Base-by-base conservation (phyloP, 2,329 filamentous ascomycete species). In the Coniochaeta prunicola region DNA sequence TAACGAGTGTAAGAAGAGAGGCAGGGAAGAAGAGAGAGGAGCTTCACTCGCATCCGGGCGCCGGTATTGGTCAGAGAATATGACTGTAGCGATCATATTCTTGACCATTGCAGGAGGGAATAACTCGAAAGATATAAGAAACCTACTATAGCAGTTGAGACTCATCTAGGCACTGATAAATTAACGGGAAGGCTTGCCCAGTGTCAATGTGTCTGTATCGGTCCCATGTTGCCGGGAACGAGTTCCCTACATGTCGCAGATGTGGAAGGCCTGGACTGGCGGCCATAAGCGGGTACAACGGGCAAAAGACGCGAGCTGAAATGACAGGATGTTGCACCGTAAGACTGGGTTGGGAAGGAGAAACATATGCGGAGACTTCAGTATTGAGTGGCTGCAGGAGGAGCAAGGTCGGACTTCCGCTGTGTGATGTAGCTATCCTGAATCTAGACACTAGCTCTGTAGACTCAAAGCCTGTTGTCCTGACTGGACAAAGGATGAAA, bases 381-480 rank as follows among this genome's bases (percentile, higher is more conserved):
- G 58, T 61, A 62, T 61, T 62, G 61, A 56, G 58, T 63, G 58
- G 61, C 61, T 61, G 61, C 61, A 59, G 55, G 54, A 36, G 15
- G 30, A 36, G 30, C 33, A 26, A 55, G 28, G 30, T 55, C 59
- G 45, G 57, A 48, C 28, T 55, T 57, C 57, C 53, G 57, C 42
- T 28, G 54, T 42, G 34, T 21, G 26, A 56, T 28, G 28, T 33
- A 13, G 28, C 19, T 57, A 38, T 57, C 36, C 56, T 28, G 15
- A 21, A 13, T 26, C 21, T 38, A 45, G n/a, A 57, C 34, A 54
- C 53, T 21, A 26, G n/a, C 15, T 26, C 10, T 54, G n/a, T 17
- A 7, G 30, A 17, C 53, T 54, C 53, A n/a, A 21, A 19, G 53
- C 53, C 53, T 21, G 53, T 17, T 42, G 54, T 21, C 54, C 21